Evolutionary conservation across 352 stramenopile genomes (phyloP).

Genomic region (Globisporangium paddicum): DNA sequence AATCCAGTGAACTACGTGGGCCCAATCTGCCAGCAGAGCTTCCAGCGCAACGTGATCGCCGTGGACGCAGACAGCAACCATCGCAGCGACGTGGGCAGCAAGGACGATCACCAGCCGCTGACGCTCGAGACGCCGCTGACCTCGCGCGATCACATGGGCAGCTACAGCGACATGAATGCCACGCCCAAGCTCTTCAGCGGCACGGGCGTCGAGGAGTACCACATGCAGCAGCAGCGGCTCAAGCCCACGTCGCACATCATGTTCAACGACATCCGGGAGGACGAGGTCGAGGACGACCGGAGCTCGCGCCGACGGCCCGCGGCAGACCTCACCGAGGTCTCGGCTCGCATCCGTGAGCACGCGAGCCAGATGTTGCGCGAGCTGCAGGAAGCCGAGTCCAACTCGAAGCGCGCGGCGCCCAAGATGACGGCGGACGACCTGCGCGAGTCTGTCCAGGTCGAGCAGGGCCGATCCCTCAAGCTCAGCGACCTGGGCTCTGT

Average conservation of each 20-base stretch:
- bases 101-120: slow-evolving; percentile 12
- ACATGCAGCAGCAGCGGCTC: slow-evolving; percentile 4
- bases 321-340: slow-evolving; percentile 48
- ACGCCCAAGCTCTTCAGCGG: slow-evolving; percentile 25
- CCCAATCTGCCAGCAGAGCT: slow-evolving; percentile 37
- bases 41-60: slow-evolving; percentile 32
- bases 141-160: slow-evolving; percentile 18
- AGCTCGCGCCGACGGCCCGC: slow-evolving; percentile 5
- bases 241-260: slow-evolving; percentile 21
- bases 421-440: slow-evolving; percentile 52
- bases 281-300: slow-evolving; percentile 26
- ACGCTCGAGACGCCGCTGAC: slow-evolving; percentile 20
- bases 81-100: slow-evolving; percentile 15
- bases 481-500: slow-evolving; percentile 37
- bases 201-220: background rate
- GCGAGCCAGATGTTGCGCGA: slow-evolving; percentile 23
- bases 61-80: slow-evolving; percentile 17
- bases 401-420: slow-evolving; percentile 14
- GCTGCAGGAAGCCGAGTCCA: slow-evolving; percentile 27
- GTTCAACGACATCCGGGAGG: slow-evolving; percentile 65
- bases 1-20: slow-evolving; percentile 47
- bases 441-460: slow-evolving; percentile 24
- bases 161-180: slow-evolving; percentile 20
- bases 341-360: slow-evolving; percentile 47
- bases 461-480: slow-evolving; percentile 29